A percentile compares a stretch with the other conserved stretches of the same genome.
Conservation (phyloP, 495 filamentous ascomycete species). For the Tirmania nivea region DNA sequence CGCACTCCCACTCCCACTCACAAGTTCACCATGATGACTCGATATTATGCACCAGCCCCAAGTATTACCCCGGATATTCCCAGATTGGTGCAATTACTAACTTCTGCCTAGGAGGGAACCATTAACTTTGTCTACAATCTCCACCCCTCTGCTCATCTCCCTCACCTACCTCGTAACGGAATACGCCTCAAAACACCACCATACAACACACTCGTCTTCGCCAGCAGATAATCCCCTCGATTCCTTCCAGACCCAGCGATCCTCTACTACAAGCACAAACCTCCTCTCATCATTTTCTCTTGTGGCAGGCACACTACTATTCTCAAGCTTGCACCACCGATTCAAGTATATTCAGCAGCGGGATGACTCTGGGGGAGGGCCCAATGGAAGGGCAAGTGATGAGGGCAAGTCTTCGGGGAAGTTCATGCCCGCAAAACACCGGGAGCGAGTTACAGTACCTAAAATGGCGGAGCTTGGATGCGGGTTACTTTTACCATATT, state of each 20-base stretch:
- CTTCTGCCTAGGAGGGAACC: conserved; percentile 1
- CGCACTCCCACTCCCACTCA: conserved; percentile 22
- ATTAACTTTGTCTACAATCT: conserved; percentile 6
- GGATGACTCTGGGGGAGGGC: neutral
- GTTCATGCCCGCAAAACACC: conserved; percentile 6
- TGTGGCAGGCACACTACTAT: neutral
- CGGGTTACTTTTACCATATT: conserved; percentile 8
- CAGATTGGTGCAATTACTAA: too few species aligned
- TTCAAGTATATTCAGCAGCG: neutral
- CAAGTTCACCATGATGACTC: conserved; percentile 23
- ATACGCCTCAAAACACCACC: neutral
- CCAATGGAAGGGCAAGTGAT: neutral
- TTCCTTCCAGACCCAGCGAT: neutral
- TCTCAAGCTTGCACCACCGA: neutral
- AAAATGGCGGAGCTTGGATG: conserved; percentile 8
- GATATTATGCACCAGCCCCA: conserved; percentile 15
- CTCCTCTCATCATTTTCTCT: neutral
- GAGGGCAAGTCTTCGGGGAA: conserved; percentile 3
- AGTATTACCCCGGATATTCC: neutral
- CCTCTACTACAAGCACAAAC: neutral
- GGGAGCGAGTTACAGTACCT: conserved; percentile 4
- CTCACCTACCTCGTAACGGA: neutral
- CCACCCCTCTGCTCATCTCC: conserved; percentile 8
- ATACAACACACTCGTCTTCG: neutral
- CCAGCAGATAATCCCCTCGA: neutral